Percentiles rank a stretch among this genome's conserved stretches.
These are phyloP conservation scores for Colletotrichum graminicola DNA, from an alignment of 2,329 filamentous ascomycete genomes.

Conservation along the genomic window DNA sequence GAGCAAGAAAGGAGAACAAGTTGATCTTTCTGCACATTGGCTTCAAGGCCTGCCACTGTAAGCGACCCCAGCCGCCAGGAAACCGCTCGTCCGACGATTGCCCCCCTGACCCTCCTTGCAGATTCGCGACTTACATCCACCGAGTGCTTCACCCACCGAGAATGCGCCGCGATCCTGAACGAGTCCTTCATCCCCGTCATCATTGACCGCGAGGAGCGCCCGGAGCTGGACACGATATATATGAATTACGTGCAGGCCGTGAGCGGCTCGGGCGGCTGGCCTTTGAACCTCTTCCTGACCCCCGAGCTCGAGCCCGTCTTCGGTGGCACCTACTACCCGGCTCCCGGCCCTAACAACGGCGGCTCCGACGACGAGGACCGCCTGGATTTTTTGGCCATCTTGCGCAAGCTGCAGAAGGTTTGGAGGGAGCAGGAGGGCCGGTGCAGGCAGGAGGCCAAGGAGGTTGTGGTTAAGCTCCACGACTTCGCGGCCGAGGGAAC, in stretches of 20 bases:
- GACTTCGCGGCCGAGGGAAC: conserved; percentile 93
- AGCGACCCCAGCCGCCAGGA: conserved; percentile 49
- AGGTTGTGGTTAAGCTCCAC: conserved; percentile 83
- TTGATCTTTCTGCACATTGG: conserved; percentile 95
- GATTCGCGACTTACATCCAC: conserved; percentile 92
- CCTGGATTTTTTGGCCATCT: conserved; percentile 84
- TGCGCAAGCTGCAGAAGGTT: conserved; percentile 79
- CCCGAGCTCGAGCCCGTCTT: conserved; percentile 94
- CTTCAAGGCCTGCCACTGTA: conserved; percentile 95
- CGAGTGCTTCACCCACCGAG: conserved; percentile 88
- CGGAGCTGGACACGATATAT: conserved; percentile 94
- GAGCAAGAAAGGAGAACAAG: conserved; percentile 85
- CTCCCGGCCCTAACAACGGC: conserved; percentile 72
- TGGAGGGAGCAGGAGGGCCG: conserved; percentile 89
- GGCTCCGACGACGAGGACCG: conserved; percentile 66
- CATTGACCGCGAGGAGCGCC: conserved; percentile 92
- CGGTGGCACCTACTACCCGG: conserved; percentile 96
- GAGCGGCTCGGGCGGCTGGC: conserved; percentile 91
- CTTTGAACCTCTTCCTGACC: conserved; percentile 95
- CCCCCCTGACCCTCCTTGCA: conserved; percentile 49
- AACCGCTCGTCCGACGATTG: background rate
- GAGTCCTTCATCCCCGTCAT: conserved; percentile 90
- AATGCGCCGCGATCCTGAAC: conserved; percentile 87
- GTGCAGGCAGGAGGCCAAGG: conserved; percentile 85
- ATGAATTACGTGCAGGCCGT: conserved; percentile 99